Base-by-base conservation (phyloP, 306 rosid species). In the Medicago ruthenica region DNA sequence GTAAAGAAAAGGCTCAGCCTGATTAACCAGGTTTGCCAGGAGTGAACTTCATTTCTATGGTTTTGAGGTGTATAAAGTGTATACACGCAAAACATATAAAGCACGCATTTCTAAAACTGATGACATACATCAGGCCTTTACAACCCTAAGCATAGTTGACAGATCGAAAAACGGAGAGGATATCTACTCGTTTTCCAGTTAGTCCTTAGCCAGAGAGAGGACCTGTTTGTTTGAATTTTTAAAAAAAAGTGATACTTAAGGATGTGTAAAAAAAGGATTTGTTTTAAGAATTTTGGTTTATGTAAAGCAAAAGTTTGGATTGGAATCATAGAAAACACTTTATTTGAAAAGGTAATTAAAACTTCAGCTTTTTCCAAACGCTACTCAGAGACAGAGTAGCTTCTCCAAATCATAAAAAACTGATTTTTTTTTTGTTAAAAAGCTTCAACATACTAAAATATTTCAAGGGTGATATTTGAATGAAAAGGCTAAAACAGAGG, bases 1-100 rank as follows among this genome's bases (percentile, higher is more conserved):
- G 54, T 20, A 78, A 20, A 74, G 45, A 53, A 50, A 74, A 62
- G 67, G 39, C 41, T 41, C 39, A 39, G 22, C 61, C 39, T 15
- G 53, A 24, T 67, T 66, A 50, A 62, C 77, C 42, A 41, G 12
- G 58, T 50, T 63, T 42, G n/a, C 48, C 20, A 1, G 36, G 34
- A 22, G 63, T 21, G n/a, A 20, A 20, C 62, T 55, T 1, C 31
- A 57, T 18, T 21, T 21, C 8, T 21, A 57, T 57, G 36, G 36
- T 57, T 57, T 57, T 21, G 62, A 24, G 34, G 62, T 55, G 15
- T 45, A 13, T 12, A 45, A 14, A 45, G n/a, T 45, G 6, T 12
- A 4, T 45, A 45, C 51, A 45, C 51, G n/a, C n/a, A 44, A 44
- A 11, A 1, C 17, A 21, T 51, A 1, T 20, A 20, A 20, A 55